Percentiles rank a stretch among this genome's conserved stretches.
Evolutionary conservation across 208 protist species (phyloP).

Genomic region (Crithidia brevicula): DNA sequence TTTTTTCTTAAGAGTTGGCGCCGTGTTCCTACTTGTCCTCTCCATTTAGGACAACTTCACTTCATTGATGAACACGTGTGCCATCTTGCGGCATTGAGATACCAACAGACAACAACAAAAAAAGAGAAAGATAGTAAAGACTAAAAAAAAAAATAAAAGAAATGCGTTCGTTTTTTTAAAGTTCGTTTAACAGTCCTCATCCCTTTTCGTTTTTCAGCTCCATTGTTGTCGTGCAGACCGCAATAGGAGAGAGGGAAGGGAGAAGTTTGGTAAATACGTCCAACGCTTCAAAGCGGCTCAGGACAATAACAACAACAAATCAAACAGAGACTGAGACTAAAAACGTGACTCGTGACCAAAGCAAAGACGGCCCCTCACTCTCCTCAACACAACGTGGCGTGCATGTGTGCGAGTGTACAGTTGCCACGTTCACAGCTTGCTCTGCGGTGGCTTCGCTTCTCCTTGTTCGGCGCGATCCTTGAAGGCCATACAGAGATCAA

Average conservation of each 20-base stretch:
- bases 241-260: no score
- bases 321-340: no score
- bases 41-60: neutral
- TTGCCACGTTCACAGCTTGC: constrained; percentile 75
- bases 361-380: no score
- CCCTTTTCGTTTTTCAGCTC: neutral
- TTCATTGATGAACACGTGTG: constrained; percentile 9
- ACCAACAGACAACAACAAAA: no score
- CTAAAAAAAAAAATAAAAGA: constrained; percentile 22
- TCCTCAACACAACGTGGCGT: no score
- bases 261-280: no score
- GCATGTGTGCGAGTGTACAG: no score
- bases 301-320: no score
- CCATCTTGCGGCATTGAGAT: neutral
- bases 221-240: no score
- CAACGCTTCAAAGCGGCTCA: no score
- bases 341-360: no score
- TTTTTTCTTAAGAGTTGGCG: no score
- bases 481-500: constrained; percentile 86
- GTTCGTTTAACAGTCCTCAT: neutral
- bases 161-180: constrained; percentile 1
- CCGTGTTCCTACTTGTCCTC: neutral
- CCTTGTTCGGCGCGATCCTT: constrained; percentile 31
- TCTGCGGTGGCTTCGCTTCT: constrained; percentile 7
- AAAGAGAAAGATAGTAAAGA: neutral